Conservation (phyloP, 2,329 filamentous ascomycete species). For the Sarocladium strictum region DNA sequence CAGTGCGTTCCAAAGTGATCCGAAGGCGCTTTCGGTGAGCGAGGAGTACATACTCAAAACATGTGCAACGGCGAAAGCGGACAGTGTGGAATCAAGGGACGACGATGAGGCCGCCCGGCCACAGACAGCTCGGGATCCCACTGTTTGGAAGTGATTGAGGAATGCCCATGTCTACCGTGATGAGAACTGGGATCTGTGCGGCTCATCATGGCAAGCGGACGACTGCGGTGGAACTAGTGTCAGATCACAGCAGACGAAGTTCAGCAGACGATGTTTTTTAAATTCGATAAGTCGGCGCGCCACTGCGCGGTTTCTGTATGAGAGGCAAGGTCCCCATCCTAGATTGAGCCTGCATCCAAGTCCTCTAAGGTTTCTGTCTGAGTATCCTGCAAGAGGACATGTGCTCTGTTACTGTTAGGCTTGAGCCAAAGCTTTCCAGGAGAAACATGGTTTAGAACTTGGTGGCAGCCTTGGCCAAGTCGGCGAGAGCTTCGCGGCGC, state of each 20-base stretch:
- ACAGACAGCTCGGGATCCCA: not conserved
- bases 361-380: too few relatives aligned
- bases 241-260: too few relatives aligned
- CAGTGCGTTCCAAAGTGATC: not conserved
- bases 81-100: not conserved
- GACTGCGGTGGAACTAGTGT: too few relatives aligned
- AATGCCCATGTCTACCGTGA: too few relatives aligned
- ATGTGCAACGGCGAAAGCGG: not conserved
- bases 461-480: constrained; percentile 49
- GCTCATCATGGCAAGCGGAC: too few relatives aligned
- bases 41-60: not conserved
- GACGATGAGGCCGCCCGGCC: not conserved
- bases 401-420: not conserved
- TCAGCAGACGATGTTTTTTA: too few relatives aligned
- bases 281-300: too few relatives aligned
- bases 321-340: too few relatives aligned
- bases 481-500: constrained; percentile 63
- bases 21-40: not conserved
- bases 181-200: too few relatives aligned
- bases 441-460: constrained; percentile 17
- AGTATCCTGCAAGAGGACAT: not conserved
- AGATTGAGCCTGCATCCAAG: too few relatives aligned
- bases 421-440: not conserved
- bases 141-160: not conserved
- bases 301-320: too few relatives aligned